Evolutionary conservation across 179 eudicot genomes (phyloP).

Genomic region (Beta corolliflora): DNA sequence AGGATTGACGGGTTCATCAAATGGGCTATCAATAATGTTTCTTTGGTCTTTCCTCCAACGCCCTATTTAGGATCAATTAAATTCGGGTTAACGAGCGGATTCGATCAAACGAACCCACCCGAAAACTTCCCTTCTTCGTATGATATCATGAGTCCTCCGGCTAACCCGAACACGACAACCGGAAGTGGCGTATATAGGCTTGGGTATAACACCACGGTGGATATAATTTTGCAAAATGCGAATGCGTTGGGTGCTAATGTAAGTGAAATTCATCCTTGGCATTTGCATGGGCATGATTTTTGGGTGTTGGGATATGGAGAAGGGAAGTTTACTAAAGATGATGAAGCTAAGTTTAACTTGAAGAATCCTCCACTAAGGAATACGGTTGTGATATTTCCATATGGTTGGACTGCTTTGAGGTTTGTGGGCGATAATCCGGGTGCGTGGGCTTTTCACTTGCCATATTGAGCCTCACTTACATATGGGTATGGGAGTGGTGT

Average conservation of each 20-base stretch:
- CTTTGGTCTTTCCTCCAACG: constrained; percentile 60
- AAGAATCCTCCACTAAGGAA: constrained; percentile 77
- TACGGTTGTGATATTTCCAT: constrained; percentile 71
- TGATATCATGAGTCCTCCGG: constrained; percentile 45
- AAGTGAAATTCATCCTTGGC: constrained; percentile 95
- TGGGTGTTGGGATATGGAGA: constrained; percentile 95
- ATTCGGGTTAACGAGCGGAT: constrained; percentile 36
- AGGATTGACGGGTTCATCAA: constrained; percentile 48
- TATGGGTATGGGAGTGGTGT: constrained; percentile 92
- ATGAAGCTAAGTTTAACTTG: constrained; percentile 53
- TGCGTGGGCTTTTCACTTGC: constrained; percentile 92
- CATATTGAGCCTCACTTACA: constrained; percentile 94
- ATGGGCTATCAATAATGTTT: constrained; percentile 86
- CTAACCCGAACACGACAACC: constrained; percentile 52
- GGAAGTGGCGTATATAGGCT: constrained; percentile 67
- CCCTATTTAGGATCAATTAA: constrained; percentile 72
- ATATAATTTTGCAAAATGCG: constrained; percentile 75
- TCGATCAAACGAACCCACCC: constrained; percentile 46
- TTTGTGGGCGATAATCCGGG: constrained; percentile 91
- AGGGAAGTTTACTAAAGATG: constrained; percentile 49
- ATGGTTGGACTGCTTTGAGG: constrained; percentile 86
- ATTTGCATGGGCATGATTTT: constrained; percentile 87
- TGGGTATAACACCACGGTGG: constrained; percentile 45
- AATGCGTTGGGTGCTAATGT: constrained; percentile 46
- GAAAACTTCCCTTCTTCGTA: constrained; percentile 42